phyloP scores from a whole-genome alignment of 495 filamentous ascomycete genomes.

The Pyronema omphalodes region DNA sequence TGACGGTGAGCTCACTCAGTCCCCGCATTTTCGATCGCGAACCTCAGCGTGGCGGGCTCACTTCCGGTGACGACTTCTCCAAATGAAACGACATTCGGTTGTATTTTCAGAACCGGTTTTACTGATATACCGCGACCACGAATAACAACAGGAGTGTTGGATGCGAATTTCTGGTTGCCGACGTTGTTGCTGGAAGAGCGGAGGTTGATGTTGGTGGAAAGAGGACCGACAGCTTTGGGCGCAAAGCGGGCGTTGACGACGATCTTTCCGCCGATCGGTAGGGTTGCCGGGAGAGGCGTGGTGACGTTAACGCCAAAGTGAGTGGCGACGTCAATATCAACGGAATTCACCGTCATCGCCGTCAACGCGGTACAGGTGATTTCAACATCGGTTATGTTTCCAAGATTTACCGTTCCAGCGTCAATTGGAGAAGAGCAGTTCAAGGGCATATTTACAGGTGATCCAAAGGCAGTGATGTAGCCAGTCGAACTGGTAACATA shows the following conservation, averaged over 20 bases:
- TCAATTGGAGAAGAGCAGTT: slow-evolving; percentile 26
- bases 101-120: slow-evolving; percentile 15
- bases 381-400: slow-evolving; percentile 8
- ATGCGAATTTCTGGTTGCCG: slow-evolving; percentile 8
- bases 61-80: slow-evolving; percentile 18
- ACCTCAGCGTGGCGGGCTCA: slow-evolving; percentile 8
- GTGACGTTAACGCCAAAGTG: slow-evolving; percentile 25
- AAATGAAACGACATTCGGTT: slow-evolving; percentile 21
- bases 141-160: slow-evolving; percentile 19
- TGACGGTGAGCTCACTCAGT: slow-evolving; percentile 11
- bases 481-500: slow-evolving; percentile 25
- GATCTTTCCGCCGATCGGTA: slow-evolving; percentile 26
- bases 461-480: slow-evolving; percentile 26
- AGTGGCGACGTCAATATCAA: slow-evolving; percentile 22
- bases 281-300: slow-evolving; percentile 24
- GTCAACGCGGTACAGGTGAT: slow-evolving; percentile 26
- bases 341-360: slow-evolving; percentile 19
- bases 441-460: slow-evolving; percentile 28
- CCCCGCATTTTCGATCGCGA: slow-evolving; percentile 17
- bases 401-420: slow-evolving; percentile 23
- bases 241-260: slow-evolving; percentile 27
- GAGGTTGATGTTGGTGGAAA: slow-evolving; percentile 26
- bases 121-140: slow-evolving; percentile 15
- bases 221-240: slow-evolving; percentile 24
- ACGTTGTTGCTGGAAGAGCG: slow-evolving; percentile 19